Evolutionary conservation across 495 filamentous ascomycete species (phyloP).

Genomic region (Xylaria palmicola): DNA sequence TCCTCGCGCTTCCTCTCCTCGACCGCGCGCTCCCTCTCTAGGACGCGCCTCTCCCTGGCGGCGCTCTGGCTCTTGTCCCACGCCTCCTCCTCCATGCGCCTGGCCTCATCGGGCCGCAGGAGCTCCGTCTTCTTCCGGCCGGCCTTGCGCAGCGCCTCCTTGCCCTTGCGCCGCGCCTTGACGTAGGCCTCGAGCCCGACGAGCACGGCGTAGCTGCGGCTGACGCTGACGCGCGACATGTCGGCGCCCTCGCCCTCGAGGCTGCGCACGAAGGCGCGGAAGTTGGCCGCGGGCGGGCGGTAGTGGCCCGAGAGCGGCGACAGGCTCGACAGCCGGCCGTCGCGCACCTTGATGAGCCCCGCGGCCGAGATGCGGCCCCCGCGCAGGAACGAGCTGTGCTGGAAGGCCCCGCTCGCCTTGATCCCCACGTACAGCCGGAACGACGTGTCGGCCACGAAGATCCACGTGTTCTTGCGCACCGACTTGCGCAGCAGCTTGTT

Average conservation of each 20-base stretch:
- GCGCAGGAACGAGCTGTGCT: conserved; percentile 85
- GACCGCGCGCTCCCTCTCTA: conserved; percentile 37
- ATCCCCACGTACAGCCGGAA: conserved; percentile 89
- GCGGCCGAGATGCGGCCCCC: conserved; percentile 79
- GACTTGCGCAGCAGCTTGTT: conserved; percentile 70
- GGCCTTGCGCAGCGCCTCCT: conserved; percentile 40
- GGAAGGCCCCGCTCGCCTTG: conserved; percentile 84
- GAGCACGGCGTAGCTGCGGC: conserved; percentile 76
- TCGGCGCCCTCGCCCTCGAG: conserved; percentile 75
- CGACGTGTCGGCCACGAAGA: conserved; percentile 84
- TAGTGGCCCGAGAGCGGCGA: conserved; percentile 77
- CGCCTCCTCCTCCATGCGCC: conserved; percentile 41
- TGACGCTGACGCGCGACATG: conserved; percentile 73
- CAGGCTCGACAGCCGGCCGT: conserved; percentile 64
- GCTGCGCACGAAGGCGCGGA: conserved; percentile 72
- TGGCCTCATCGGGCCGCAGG: conserved; percentile 43
- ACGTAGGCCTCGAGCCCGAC: conserved; percentile 80
- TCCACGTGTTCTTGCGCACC: conserved; percentile 80
- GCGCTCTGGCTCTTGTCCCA: conserved; percentile 53
- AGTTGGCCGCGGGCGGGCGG: conserved; percentile 75
- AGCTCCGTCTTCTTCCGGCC: conserved; percentile 36
- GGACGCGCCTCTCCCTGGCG: conserved; percentile 41
- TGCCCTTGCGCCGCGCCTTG: conserved; percentile 59
- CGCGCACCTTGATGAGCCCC: conserved; percentile 79
- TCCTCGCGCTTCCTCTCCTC: conserved; percentile 37